A percentile compares a stretch with the other conserved stretches of the same genome.
Evolutionary conservation across 1,139 yeast species (phyloP).

Genomic region (Candida sojae): DNA sequence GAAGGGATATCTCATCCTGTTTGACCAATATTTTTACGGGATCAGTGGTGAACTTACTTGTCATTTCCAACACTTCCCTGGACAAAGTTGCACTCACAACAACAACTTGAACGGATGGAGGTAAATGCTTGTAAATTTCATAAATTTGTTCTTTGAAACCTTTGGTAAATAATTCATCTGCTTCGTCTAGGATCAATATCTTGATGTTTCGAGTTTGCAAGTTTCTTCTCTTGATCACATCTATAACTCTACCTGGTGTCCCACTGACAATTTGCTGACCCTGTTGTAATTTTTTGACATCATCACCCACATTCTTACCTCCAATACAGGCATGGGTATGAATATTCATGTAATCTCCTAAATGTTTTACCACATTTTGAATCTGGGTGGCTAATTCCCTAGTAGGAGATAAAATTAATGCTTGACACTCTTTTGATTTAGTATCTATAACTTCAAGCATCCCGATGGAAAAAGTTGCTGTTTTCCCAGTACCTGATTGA

Average conservation of each 20-base stretch:
- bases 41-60: conserved; percentile 83
- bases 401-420: conserved; percentile 90
- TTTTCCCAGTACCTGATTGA: conserved; percentile 97
- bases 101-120: conserved; percentile 84
- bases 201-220: conserved; percentile 71
- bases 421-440: conserved; percentile 69
- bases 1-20: conserved; percentile 83
- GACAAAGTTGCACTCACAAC: conserved; percentile 94
- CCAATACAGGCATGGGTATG: conserved; percentile 93
- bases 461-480: conserved; percentile 94
- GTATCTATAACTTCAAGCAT: conserved; percentile 81
- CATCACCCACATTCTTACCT: conserved; percentile 84
- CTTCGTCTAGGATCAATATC: conserved; percentile 88
- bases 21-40: conserved; percentile 91
- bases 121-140: conserved; percentile 80
- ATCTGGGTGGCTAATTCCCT: conserved; percentile 92
- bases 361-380: conserved; percentile 76
- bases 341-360: conserved; percentile 85
- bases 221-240: conserved; percentile 78
- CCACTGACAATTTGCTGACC: conserved; percentile 96
- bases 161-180: conserved; percentile 86
- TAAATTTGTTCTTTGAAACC: conserved; percentile 94
- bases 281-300: conserved; percentile 65
- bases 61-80: conserved; percentile 80
- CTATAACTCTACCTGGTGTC: conserved; percentile 93